phyloP scores from a whole-genome alignment of 495 filamentous ascomycete genomes.

The Pyronema domesticum region DNA sequence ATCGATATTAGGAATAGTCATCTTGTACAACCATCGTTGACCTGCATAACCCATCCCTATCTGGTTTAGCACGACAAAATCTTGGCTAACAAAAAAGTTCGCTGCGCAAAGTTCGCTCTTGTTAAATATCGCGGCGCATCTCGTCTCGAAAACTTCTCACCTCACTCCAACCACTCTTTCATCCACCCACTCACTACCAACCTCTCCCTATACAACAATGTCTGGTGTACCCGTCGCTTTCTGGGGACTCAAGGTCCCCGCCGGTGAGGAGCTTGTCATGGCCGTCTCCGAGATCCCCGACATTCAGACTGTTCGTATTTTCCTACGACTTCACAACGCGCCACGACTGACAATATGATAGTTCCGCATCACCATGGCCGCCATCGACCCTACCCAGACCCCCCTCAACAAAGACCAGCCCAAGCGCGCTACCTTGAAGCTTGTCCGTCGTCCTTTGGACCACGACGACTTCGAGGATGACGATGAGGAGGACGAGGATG shows the following conservation, averaged over 20 bases:
- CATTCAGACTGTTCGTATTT: constrained; percentile 43
- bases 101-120: not conserved
- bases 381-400: constrained; percentile 71
- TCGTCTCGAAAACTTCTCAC: constrained; percentile 20
- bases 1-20: too few relatives aligned
- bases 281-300: constrained; percentile 58
- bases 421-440: constrained; percentile 71
- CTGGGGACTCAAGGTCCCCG: constrained; percentile 74
- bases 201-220: constrained; percentile 27
- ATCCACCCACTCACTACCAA: not conserved
- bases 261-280: constrained; percentile 57
- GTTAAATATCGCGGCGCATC: not conserved
- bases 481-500: constrained; percentile 41
- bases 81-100: not conserved
- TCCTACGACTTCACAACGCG: not conserved
- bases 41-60: too few relatives aligned
- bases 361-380: constrained; percentile 97
- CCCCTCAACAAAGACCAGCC: constrained; percentile 46
- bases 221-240: constrained; percentile 48
- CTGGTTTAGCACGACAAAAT: not conserved
- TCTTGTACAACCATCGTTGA: too few relatives aligned
- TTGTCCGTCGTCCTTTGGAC: constrained; percentile 47
- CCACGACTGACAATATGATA: constrained; percentile 23
- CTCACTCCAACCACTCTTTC: not conserved
- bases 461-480: constrained; percentile 34